These are phyloP conservation scores for Spiromastix sp. DNA, from an alignment of 2,329 filamentous ascomycete species.

Conservation along the genomic window DNA sequence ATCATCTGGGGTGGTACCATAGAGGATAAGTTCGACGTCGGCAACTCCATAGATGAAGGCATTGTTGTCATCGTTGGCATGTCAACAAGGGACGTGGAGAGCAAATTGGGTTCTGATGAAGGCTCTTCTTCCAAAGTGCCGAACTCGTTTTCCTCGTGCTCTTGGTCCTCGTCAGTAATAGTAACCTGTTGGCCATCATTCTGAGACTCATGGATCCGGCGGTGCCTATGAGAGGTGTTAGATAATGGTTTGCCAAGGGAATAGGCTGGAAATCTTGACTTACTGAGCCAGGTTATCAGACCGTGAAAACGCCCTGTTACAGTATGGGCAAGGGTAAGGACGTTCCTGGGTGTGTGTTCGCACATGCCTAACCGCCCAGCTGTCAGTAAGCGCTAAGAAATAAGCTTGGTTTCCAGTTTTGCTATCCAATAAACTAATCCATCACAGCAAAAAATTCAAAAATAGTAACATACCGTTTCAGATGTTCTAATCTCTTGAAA, in stretches of 20 bases:
- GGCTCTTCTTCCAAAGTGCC: conserved; percentile 70
- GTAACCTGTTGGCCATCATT: conserved; percentile 40
- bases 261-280: conserved; percentile 20
- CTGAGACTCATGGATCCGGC: conserved; percentile 70
- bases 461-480: conserved; percentile 74
- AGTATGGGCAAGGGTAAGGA: conserved; percentile 93
- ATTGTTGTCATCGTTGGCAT: conserved; percentile 27
- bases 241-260: conserved; percentile 3
- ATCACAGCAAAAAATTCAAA: conserved; percentile 16
- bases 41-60: conserved; percentile 25
- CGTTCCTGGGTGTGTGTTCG: conserved; percentile 98
- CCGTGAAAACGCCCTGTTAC: conserved; percentile 96
- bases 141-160: conserved; percentile 79
- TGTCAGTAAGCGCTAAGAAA: conserved; percentile 42
- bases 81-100: conserved; percentile 22
- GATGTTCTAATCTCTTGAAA: conserved; percentile 98
- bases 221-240: conserved; percentile 46
- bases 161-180: conserved; percentile 66
- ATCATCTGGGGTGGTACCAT: conserved; percentile 34
- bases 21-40: conserved; percentile 28
- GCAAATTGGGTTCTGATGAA: conserved; percentile 33
- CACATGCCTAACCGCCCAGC: conserved; percentile 65
- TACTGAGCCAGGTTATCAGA: conserved; percentile 99
- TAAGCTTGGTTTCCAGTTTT: no score
- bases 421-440: conserved; percentile 19